phyloP scores from a whole-genome alignment of 2,329 filamentous ascomycete species.

The Epicoccum sorghinum region DNA sequence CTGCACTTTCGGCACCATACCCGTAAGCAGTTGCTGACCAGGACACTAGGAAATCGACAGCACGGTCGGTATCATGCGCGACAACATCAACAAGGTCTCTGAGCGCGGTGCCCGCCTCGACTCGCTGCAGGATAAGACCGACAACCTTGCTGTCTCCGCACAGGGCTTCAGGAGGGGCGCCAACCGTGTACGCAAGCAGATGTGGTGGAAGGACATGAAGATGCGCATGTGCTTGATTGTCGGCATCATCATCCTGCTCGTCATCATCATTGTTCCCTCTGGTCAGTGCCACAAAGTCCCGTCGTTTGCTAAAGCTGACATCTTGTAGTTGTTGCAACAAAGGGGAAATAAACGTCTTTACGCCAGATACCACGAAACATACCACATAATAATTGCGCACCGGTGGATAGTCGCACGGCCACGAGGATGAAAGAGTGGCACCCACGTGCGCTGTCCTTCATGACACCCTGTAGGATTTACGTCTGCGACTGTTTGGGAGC shows the following conservation, averaged over 20 bases:
- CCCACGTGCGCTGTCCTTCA: slow-evolving; percentile 34
- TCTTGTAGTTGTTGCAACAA: slow-evolving; percentile 34
- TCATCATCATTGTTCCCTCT: slow-evolving; percentile 92
- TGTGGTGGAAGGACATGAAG: slow-evolving; percentile 99
- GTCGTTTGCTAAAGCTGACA: slow-evolving; percentile 14
- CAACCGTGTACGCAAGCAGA: slow-evolving; percentile 89
- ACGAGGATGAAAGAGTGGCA: slow-evolving; percentile 24
- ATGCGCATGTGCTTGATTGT: slow-evolving; percentile 97
- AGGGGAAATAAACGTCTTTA: slow-evolving; percentile 30
- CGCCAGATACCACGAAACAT: slow-evolving; percentile 37
- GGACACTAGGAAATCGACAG: slow-evolving; percentile 89
- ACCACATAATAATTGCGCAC: slow-evolving; percentile 39
- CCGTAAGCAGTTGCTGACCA: slow-evolving; percentile 6
- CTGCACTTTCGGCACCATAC: not conserved
- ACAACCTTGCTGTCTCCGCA: slow-evolving; percentile 90
- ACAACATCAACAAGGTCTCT: slow-evolving; percentile 97
- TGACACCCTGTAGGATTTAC: slow-evolving; percentile 41
- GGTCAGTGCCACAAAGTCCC: slow-evolving; percentile 63
- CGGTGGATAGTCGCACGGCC: slow-evolving; percentile 29
- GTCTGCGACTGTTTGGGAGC: slow-evolving; percentile 46
- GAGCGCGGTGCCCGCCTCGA: slow-evolving; percentile 90
- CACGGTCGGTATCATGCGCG: slow-evolving; percentile 91
- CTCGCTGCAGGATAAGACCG: slow-evolving; percentile 87
- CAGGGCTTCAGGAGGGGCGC: slow-evolving; percentile 96
- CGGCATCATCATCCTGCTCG: slow-evolving; percentile 87